These are phyloP conservation scores for Syncephalastrum racemosum DNA, from an alignment of 371 early-diverging fungal species.

Conservation along the genomic window DNA sequence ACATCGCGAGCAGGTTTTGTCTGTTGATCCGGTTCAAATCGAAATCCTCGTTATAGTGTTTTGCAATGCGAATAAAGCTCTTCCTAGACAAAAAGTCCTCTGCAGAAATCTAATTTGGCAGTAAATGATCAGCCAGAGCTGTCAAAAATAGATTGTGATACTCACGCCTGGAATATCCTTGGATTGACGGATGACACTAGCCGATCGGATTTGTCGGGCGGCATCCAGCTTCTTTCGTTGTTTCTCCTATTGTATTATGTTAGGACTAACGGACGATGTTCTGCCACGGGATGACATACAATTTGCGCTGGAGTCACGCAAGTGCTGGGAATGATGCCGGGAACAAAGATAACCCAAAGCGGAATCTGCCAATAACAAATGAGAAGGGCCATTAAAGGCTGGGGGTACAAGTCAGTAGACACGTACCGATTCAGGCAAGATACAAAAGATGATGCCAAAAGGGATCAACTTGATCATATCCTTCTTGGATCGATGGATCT, in stretches of 20 bases:
- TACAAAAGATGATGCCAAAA: constrained; percentile 53
- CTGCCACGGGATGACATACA: constrained; percentile 32
- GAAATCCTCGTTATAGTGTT: constrained; percentile 53
- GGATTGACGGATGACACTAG: constrained; percentile 42
- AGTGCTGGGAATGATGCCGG: constrained; percentile 63
- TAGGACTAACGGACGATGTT: background rate
- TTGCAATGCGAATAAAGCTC: constrained; percentile 46
- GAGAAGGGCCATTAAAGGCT: background rate
- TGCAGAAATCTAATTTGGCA: constrained; percentile 40
- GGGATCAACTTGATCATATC: constrained; percentile 62
- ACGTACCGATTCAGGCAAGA: constrained; percentile 62
- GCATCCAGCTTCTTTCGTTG: constrained; percentile 59
- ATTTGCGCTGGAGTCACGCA: constrained; percentile 58
- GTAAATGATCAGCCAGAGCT: too few relatives aligned
- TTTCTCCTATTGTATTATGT: constrained; percentile 34
- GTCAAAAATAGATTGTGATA: background rate
- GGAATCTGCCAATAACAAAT: constrained; percentile 43
- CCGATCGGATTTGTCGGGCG: constrained; percentile 52
- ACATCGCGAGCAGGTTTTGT: constrained; percentile 51
- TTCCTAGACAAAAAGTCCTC: constrained; percentile 48
- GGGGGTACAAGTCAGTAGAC: background rate
- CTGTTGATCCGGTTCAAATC: constrained; percentile 50
- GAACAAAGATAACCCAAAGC: constrained; percentile 57
- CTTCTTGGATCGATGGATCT: constrained; percentile 51
- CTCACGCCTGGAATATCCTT: constrained; percentile 35